These are phyloP conservation scores for Neoascochyta sp. DNA, from an alignment of 2,329 filamentous ascomycete species.

Conservation along the genomic window DNA sequence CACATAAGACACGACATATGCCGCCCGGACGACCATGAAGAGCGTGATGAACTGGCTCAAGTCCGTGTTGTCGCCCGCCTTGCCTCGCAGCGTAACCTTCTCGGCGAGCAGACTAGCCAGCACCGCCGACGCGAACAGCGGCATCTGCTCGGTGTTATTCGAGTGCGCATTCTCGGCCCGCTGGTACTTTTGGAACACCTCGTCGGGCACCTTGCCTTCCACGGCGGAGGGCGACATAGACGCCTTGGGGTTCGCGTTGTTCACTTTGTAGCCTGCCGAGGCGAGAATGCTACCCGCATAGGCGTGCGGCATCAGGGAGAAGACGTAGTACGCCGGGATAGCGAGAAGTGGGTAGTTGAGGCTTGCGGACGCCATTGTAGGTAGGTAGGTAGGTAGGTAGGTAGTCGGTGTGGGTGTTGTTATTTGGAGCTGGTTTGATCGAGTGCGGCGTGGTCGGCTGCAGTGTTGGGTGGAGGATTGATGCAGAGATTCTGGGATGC, in stretches of 20 bases:
- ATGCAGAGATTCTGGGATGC: too few species aligned
- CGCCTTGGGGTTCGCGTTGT: slow-evolving; percentile 26
- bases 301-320: slow-evolving; percentile 18
- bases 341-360: slow-evolving; percentile 26
- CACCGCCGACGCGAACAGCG: slow-evolving; percentile 21
- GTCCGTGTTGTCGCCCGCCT: slow-evolving; percentile 15
- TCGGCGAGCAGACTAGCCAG: slow-evolving; percentile 23
- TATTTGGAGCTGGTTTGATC: too few species aligned
- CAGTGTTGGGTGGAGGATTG: too few species aligned
- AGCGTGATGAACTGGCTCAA: slow-evolving; percentile 16
- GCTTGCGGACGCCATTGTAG: slow-evolving; percentile 16
- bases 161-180: slow-evolving; percentile 25
- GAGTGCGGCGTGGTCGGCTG: too few species aligned
- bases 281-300: slow-evolving; percentile 16
- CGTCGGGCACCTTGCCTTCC: slow-evolving; percentile 25
- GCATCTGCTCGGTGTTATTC: slow-evolving; percentile 25
- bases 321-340: slow-evolving; percentile 27
- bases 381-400: too few species aligned
- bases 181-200: slow-evolving; percentile 24
- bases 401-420: too few species aligned
- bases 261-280: slow-evolving; percentile 17
- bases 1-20: slow-evolving; percentile 20
- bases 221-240: slow-evolving; percentile 17
- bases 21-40: slow-evolving; percentile 17
- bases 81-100: slow-evolving; percentile 14